Conservation (phyloP, 2,329 filamentous ascomycete genomes). For the Leptographium galeiforme region DNA sequence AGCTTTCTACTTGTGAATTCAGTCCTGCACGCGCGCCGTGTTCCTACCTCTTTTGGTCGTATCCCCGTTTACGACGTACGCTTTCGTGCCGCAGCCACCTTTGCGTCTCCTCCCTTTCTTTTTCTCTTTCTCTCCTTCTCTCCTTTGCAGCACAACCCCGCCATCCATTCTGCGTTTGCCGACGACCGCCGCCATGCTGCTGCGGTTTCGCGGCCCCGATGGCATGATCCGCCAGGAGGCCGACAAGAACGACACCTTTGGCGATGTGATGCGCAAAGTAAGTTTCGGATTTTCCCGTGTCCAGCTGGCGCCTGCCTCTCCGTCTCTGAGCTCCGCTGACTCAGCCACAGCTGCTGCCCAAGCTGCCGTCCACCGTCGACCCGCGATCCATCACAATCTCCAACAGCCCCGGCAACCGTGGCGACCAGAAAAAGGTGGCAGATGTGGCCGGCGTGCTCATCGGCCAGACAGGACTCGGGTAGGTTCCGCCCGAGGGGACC, state of each 20-base stretch:
- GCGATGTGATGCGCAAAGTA: constrained; percentile 42
- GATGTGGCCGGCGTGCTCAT: constrained; percentile 45
- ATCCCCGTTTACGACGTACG: too few species aligned
- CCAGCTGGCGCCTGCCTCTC: neutral
- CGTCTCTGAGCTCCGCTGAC: neutral
- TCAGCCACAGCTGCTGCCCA: constrained; percentile 34
- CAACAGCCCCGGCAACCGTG: constrained; percentile 40
- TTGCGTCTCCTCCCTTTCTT: neutral
- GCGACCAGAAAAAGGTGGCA: constrained; percentile 42
- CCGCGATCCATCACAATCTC: constrained; percentile 46
- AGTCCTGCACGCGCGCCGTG: too few species aligned
- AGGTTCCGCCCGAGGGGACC: constrained; percentile 11
- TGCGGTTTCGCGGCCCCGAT: constrained; percentile 81
- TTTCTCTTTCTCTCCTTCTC: neutral
- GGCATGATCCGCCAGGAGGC: constrained; percentile 81
- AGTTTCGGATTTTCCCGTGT: constrained; percentile 1
- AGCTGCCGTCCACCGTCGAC: constrained; percentile 50
- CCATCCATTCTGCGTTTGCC: neutral
- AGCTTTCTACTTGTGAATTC: too few species aligned
- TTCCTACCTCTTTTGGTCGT: too few species aligned
- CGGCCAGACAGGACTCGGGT: constrained; percentile 47
- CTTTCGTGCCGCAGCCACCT: neutral
- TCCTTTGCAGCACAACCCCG: neutral
- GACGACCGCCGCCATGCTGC: constrained; percentile 46
- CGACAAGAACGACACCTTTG: constrained; percentile 61